Evolutionary conservation across 2,329 filamentous ascomycete genomes (phyloP).

Genomic region (Fusarium vanettenii): DNA sequence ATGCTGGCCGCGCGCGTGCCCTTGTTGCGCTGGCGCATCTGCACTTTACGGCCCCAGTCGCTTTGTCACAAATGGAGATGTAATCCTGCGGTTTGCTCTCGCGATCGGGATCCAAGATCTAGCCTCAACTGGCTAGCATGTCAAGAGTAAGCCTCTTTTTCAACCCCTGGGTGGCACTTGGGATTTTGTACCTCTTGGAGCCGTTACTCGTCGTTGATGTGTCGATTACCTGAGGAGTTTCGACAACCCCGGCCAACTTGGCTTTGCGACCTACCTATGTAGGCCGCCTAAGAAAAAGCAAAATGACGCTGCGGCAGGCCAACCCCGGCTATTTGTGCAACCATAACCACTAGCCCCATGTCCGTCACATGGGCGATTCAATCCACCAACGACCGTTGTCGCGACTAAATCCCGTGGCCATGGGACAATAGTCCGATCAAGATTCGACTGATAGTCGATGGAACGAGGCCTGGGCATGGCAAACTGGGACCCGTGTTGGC

Average conservation of each 20-base stretch:
- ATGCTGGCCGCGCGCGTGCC: slow-evolving; percentile 18
- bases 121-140: slow-evolving; percentile 17
- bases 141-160: slow-evolving; percentile 14
- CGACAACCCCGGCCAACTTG: slow-evolving; percentile 17
- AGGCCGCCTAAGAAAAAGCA: slow-evolving; percentile 34
- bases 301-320: slow-evolving; percentile 36
- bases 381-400: slow-evolving; percentile 34
- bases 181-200: slow-evolving; percentile 33
- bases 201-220: slow-evolving; percentile 29
- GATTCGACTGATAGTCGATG: slow-evolving; percentile 35
- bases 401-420: slow-evolving; percentile 39
- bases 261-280: slow-evolving; percentile 17
- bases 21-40: slow-evolving; percentile 13
- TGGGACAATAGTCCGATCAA: slow-evolving; percentile 34
- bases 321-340: slow-evolving; percentile 40
- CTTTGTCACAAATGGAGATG: slow-evolving; percentile 17
- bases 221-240: slow-evolving; percentile 31
- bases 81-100: slow-evolving; percentile 8
- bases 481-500: slow-evolving; percentile 25
- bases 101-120: slow-evolving; percentile 3
- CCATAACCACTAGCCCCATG: slow-evolving; percentile 39
- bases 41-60: slow-evolving; percentile 21
- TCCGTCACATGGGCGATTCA: slow-evolving; percentile 43
- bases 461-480: slow-evolving; percentile 22
- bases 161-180: slow-evolving; percentile 15